A percentile compares a stretch with the other conserved stretches of the same genome.
Conservation (phyloP, 2,329 filamentous ascomycete genomes). For the Diplocarpon mali region DNA sequence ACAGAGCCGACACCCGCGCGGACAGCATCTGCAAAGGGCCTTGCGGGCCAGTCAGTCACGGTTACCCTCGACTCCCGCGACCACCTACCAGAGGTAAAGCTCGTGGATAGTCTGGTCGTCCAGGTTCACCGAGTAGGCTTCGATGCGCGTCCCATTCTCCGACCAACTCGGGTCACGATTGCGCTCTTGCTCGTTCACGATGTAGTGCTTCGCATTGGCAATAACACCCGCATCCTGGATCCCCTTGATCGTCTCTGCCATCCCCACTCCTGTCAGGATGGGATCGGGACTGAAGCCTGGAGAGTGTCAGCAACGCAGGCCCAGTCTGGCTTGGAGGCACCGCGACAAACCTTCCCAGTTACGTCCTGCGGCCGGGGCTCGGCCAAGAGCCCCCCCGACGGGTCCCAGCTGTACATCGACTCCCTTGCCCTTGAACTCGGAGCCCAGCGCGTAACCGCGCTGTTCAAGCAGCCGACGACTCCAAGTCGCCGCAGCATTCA, state of each 20-base stretch:
- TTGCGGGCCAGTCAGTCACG: slow-evolving; percentile 12
- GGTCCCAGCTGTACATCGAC: slow-evolving; percentile 62
- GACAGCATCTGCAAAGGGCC: slow-evolving; percentile 43
- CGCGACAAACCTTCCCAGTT: slow-evolving; percentile 43
- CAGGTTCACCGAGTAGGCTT: slow-evolving; percentile 55
- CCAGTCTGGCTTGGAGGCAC: neutral
- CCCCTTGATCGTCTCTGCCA: slow-evolving; percentile 63
- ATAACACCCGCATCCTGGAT: slow-evolving; percentile 76
- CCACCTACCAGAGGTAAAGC: slow-evolving; percentile 41
- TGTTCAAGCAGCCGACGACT: slow-evolving; percentile 60
- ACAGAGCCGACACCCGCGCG: slow-evolving; percentile 66
- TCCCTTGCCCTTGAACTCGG: slow-evolving; percentile 64
- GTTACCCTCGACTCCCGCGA: neutral
- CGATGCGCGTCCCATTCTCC: slow-evolving; percentile 39
- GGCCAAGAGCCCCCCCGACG: slow-evolving; percentile 62
- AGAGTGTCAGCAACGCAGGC: neutral
- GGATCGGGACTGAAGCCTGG: slow-evolving; percentile 58
- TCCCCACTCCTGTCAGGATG: slow-evolving; percentile 60
- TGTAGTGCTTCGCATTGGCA: slow-evolving; percentile 70
- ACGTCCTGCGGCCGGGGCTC: slow-evolving; percentile 56
- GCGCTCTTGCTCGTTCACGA: slow-evolving; percentile 57
- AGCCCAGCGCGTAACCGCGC: slow-evolving; percentile 56
- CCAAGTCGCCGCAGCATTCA: slow-evolving; percentile 65
- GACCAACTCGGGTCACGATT: slow-evolving; percentile 18
- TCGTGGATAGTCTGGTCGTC: slow-evolving; percentile 52